Conservation (phyloP, 176 grass and related monocot species). For the Leersia perrieri region DNA sequence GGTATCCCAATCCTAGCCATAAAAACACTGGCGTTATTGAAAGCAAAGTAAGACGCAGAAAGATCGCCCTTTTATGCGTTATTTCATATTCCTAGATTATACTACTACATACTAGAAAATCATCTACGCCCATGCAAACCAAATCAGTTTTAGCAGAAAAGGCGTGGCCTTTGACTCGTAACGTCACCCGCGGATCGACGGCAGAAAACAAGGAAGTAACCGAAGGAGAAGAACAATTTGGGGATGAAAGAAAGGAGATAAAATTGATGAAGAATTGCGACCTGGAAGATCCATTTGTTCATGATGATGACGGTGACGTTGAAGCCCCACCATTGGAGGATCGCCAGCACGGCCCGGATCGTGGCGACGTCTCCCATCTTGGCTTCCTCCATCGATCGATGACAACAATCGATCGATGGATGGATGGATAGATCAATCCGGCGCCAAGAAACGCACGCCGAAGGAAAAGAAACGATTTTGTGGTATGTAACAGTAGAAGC, state of each 20-base stretch:
- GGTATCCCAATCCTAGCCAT: background rate
- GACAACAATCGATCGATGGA: conserved; percentile 45
- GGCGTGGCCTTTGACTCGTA: background rate
- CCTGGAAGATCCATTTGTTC: conserved; percentile 99
- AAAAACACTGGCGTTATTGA: background rate
- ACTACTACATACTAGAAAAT: background rate
- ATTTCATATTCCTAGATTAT: background rate
- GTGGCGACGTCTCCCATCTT: conserved; percentile 51
- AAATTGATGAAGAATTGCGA: conserved; percentile 1
- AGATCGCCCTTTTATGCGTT: background rate
- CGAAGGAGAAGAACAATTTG: background rate
- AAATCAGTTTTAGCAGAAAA: background rate
- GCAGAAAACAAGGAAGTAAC: background rate
- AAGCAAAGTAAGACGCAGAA: background rate
- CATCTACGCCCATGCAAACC: background rate
- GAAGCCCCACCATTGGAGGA: conserved; percentile 98
- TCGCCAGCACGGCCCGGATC: conserved; percentile 66
- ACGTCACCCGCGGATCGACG: conserved; percentile 1
- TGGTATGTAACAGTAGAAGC: background rate
- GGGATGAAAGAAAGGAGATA: background rate
- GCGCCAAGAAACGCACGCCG: background rate
- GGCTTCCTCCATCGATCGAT: conserved; percentile 55
- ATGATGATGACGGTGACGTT: conserved; percentile 99
- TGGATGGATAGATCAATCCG: background rate
- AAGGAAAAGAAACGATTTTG: background rate